A percentile compares a stretch with the other conserved stretches of the same genome.
Conservation (phyloP, 2,329 filamentous ascomycete genomes). For the Exophiala phaeomuriformis region DNA sequence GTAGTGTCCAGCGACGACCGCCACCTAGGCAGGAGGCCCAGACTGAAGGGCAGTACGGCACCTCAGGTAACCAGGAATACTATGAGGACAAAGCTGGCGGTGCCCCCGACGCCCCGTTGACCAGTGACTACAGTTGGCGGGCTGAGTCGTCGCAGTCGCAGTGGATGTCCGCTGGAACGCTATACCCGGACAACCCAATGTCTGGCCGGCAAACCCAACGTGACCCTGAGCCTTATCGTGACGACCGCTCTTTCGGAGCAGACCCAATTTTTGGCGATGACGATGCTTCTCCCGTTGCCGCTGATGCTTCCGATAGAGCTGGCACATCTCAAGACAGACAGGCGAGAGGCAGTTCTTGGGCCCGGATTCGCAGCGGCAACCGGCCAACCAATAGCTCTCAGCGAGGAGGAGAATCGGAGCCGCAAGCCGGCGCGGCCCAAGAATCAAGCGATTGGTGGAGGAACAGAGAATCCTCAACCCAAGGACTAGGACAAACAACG, state of each 20-base stretch:
- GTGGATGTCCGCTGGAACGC: background rate
- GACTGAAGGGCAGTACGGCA: background rate
- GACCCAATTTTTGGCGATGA: constrained; percentile 23
- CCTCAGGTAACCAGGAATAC: background rate
- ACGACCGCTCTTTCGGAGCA: constrained; percentile 3
- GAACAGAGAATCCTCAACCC: background rate
- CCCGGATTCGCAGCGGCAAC: constrained; percentile 16
- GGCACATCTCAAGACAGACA: background rate
- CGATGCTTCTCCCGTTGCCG: constrained; percentile 25
- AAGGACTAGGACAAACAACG: background rate
- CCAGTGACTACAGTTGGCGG: constrained; percentile 8
- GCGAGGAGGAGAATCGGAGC: background rate
- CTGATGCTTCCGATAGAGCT: constrained; percentile 16
- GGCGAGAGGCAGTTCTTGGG: constrained; percentile 9
- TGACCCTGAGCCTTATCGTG: background rate
- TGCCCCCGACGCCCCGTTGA: background rate
- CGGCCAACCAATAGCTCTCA: background rate
- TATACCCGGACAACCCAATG: background rate
- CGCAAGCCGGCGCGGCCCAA: background rate
- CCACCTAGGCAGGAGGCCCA: background rate
- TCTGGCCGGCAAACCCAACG: background rate
- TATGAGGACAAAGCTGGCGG: background rate
- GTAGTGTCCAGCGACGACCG: background rate
- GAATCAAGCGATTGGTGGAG: background rate
- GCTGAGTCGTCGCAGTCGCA: constrained; percentile 1